Conservation (phyloP, 371 early-diverging fungal species). For the Mortierella sp. region DNA sequence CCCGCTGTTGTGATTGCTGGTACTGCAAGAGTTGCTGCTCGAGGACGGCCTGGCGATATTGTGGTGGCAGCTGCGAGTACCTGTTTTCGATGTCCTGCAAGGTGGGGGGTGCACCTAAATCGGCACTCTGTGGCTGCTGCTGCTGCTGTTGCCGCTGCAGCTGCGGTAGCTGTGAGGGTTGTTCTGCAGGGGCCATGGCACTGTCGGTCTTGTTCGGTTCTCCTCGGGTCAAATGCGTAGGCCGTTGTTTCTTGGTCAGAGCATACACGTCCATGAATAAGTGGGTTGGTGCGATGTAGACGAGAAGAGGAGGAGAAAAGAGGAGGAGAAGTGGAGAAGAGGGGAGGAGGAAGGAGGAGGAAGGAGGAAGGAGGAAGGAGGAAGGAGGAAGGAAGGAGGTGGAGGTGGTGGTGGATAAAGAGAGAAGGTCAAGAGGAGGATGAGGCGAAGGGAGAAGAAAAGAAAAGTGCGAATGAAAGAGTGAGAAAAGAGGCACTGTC, state of each 20-base stretch:
- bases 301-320: background rate
- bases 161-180: slow-evolving; percentile 22
- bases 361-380: background rate
- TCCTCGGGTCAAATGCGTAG: slow-evolving; percentile 66
- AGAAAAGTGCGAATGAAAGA: background rate
- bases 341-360: background rate
- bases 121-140: slow-evolving; percentile 12
- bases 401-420: background rate
- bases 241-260: slow-evolving; percentile 67
- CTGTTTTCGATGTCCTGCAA: slow-evolving; percentile 47
- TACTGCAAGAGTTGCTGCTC: slow-evolving; percentile 48
- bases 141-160: slow-evolving; percentile 9
- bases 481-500: too few relatives aligned
- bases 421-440: background rate
- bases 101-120: slow-evolving; percentile 33
- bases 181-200: slow-evolving; percentile 30
- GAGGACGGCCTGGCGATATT: slow-evolving; percentile 52
- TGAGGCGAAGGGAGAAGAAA: background rate
- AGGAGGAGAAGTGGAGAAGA: background rate
- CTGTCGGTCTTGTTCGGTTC: slow-evolving; percentile 26
- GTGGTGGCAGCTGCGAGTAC: slow-evolving; percentile 50
- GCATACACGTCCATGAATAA: slow-evolving; percentile 68
- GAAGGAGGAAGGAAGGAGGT: background rate
- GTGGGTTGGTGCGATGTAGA: background rate
- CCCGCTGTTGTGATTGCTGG: slow-evolving; percentile 26